A percentile compares a stretch with the other conserved stretches of the same genome.
Evolutionary conservation across 176 grass and related monocot species (phyloP).

Genomic region (Rhynchospora pubera): DNA sequence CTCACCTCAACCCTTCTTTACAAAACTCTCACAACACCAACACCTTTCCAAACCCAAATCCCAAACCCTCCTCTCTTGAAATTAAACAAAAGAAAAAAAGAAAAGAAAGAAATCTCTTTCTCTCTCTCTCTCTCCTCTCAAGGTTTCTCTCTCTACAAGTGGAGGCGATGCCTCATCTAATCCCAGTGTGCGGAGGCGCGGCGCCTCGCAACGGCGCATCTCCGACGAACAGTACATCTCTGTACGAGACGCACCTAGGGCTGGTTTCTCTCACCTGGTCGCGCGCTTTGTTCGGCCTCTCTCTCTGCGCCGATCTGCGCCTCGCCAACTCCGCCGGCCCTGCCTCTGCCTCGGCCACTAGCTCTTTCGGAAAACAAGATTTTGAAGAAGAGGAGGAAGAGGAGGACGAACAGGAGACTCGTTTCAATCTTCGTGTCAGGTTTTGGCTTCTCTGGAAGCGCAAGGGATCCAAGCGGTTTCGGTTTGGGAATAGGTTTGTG

Average conservation of each 20-base stretch:
- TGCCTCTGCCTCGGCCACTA: slow-evolving; percentile 17
- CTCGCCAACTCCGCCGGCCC: slow-evolving; percentile 19
- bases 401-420: slow-evolving; percentile 26
- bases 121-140: not conserved
- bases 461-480: slow-evolving; percentile 60
- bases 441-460: slow-evolving; percentile 76
- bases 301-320: slow-evolving; percentile 64
- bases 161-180: slow-evolving; percentile 37
- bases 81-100: not conserved
- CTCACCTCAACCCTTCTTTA: not conserved
- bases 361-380: slow-evolving; percentile 26
- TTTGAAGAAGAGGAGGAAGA: slow-evolving; percentile 19
- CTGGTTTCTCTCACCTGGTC: slow-evolving; percentile 78
- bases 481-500: slow-evolving; percentile 24
- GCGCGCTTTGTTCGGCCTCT: slow-evolving; percentile 58
- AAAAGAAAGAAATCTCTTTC: not conserved
- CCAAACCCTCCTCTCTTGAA: not conserved
- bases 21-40: not conserved
- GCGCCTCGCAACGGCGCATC: slow-evolving; percentile 19
- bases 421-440: slow-evolving; percentile 38
- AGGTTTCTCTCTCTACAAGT: not conserved
- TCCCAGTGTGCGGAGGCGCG: slow-evolving; percentile 34
- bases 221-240: slow-evolving; percentile 55
- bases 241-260: slow-evolving; percentile 83
- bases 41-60: not conserved